A percentile compares a stretch with the other conserved stretches of the same genome.
Evolutionary conservation across 225 moss, liverwort and hornwort species (phyloP).

Genomic region (Antitrichia curtipendula): DNA sequence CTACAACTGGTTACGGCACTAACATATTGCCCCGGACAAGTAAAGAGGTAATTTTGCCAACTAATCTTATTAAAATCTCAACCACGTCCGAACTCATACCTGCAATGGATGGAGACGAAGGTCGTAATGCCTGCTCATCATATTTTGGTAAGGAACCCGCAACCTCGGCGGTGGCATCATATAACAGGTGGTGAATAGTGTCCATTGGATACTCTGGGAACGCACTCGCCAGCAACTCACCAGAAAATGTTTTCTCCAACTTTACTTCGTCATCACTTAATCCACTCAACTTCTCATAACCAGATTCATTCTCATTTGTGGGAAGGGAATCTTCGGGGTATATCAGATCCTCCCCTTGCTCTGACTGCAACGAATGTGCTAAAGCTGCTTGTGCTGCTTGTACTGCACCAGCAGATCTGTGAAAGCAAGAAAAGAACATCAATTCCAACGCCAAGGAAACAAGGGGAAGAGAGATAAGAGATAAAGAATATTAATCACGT

Average conservation of each 20-base stretch:
- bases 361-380: constrained; percentile 29
- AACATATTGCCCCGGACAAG: neutral
- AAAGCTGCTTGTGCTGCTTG: constrained; percentile 42
- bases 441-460: neutral
- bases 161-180: constrained; percentile 4
- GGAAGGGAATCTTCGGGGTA: constrained; percentile 18
- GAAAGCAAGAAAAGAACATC: neutral
- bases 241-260: constrained; percentile 20
- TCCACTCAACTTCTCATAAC: constrained; percentile 17
- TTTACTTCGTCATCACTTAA: constrained; percentile 7
- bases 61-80: neutral
- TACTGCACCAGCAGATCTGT: constrained; percentile 78
- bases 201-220: constrained; percentile 18
- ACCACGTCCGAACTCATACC: constrained; percentile 4
- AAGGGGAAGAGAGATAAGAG: neutral
- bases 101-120: constrained; percentile 28
- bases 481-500: neutral
- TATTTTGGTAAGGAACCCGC: constrained; percentile 7
- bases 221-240: constrained; percentile 19
- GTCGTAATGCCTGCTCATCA: constrained; percentile 17
- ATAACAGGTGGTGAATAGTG: constrained; percentile 6
- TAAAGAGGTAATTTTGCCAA: neutral
- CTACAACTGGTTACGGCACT: neutral
- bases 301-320: neutral
- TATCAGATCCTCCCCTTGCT: constrained; percentile 29